Conservation (phyloP, 768 basidiomycete species). For the Xerocomellus dryophilus region DNA sequence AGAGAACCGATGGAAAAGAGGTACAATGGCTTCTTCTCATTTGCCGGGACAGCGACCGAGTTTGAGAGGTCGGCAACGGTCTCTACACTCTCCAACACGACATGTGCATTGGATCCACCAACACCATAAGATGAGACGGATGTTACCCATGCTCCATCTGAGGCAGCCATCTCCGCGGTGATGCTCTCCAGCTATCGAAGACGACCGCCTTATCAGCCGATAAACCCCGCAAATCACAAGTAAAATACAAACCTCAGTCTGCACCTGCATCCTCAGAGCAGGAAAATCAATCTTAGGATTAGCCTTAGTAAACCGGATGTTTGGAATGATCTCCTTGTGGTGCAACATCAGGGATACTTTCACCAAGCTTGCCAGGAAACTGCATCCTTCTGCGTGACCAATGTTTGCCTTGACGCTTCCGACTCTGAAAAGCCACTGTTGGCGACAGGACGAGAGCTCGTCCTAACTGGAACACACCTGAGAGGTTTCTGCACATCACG, state of each 20-base stretch:
- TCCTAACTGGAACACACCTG: conserved; percentile 4
- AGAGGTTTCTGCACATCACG: conserved; percentile 18
- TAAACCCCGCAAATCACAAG: neutral
- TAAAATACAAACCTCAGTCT: conserved; percentile 19
- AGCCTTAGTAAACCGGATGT: conserved; percentile 28
- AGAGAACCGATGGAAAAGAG: conserved; percentile 29
- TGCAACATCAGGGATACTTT: conserved; percentile 34
- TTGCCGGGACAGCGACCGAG: neutral
- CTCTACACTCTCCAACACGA: conserved; percentile 30
- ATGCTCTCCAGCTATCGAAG: conserved; percentile 21
- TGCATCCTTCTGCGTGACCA: conserved; percentile 30
- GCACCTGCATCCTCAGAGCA: conserved; percentile 26
- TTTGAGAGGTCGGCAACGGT: conserved; percentile 14
- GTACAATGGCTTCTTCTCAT: conserved; percentile 19
- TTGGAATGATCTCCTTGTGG: conserved; percentile 28
- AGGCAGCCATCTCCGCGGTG: conserved; percentile 28
- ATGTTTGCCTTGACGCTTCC: conserved; percentile 29
- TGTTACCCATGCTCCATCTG: conserved; percentile 29
- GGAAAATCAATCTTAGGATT: conserved; percentile 28
- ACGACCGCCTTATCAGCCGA: neutral
- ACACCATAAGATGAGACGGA: conserved; percentile 35
- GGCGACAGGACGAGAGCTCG: neutral
- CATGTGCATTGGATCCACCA: conserved; percentile 34
- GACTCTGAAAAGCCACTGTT: conserved; percentile 12
- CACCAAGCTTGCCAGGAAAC: conserved; percentile 34